Conservation (phyloP, 2,329 filamentous ascomycete species). For the Canariomyces notabilis region DNA sequence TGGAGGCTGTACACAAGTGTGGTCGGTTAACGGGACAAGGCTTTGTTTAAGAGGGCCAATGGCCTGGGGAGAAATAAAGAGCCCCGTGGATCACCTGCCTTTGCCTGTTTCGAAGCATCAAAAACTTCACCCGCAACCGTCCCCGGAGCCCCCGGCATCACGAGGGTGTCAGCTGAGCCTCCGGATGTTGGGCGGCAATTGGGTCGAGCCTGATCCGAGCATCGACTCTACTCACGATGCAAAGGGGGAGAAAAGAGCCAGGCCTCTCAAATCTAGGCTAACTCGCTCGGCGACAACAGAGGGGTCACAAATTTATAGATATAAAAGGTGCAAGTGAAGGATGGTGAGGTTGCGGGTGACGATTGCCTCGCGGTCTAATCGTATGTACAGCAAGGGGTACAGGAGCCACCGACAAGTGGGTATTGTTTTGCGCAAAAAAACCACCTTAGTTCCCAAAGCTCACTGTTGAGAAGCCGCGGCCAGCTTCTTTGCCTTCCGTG, state of each 20-base stretch:
- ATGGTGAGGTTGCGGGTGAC: slow-evolving; percentile 7
- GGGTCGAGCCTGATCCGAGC: not conserved
- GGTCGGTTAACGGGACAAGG: not conserved
- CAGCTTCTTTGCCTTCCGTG: slow-evolving; percentile 48
- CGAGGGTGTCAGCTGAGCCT: slow-evolving; percentile 14
- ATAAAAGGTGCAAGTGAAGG: slow-evolving; percentile 5
- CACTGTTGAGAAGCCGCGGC: slow-evolving; percentile 33
- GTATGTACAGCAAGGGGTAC: slow-evolving; percentile 15
- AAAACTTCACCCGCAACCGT: slow-evolving; percentile 6
- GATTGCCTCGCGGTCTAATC: slow-evolving; percentile 14
- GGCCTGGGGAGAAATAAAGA: not conserved
- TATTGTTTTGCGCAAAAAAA: slow-evolving; percentile 11
- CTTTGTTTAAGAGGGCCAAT: not conserved
- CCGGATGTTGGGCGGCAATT: slow-evolving; percentile 1
- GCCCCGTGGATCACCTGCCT: slow-evolving; percentile 8
- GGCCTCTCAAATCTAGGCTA: not conserved
- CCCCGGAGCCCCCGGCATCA: slow-evolving; percentile 13
- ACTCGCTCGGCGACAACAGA: not conserved
- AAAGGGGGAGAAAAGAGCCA: not conserved
- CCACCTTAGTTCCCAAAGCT: slow-evolving; percentile 3
- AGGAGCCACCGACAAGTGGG: slow-evolving; percentile 17
- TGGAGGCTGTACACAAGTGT: slow-evolving; percentile 13
- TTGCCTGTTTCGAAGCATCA: slow-evolving; percentile 19
- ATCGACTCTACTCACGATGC: slow-evolving; percentile 6
- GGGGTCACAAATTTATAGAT: not conserved